phyloP scores from a whole-genome alignment of 495 filamentous ascomycete genomes.

The Aspergillus haitiensis region DNA sequence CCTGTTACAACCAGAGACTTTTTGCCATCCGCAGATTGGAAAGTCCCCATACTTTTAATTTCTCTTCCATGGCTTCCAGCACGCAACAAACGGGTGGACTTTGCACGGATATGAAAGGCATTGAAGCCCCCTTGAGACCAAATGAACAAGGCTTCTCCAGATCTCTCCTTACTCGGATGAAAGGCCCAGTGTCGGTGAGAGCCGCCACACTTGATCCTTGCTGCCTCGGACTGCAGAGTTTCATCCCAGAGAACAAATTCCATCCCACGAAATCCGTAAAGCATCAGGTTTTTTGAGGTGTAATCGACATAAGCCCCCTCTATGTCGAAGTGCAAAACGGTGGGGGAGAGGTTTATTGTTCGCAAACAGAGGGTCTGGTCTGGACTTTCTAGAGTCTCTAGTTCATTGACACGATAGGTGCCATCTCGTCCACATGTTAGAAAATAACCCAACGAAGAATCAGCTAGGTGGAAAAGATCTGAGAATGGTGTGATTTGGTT shows the following conservation, averaged over 20 bases:
- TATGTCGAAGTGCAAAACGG: slow-evolving; percentile 66
- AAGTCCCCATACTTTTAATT: slow-evolving; percentile 72
- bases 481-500: slow-evolving; percentile 56
- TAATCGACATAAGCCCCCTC: slow-evolving; percentile 63
- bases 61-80: slow-evolving; percentile 82
- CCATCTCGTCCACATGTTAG: slow-evolving; percentile 76
- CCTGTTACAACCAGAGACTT: slow-evolving; percentile 67
- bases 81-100: slow-evolving; percentile 56
- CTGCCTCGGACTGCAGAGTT: slow-evolving; percentile 60
- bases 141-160: slow-evolving; percentile 42
- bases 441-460: slow-evolving; percentile 31
- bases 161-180: slow-evolving; percentile 32
- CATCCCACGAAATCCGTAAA: slow-evolving; percentile 79
- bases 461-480: slow-evolving; percentile 15
- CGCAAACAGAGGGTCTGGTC: slow-evolving; percentile 28
- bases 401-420: slow-evolving; percentile 58
- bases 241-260: slow-evolving; percentile 81
- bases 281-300: slow-evolving; percentile 51
- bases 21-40: slow-evolving; percentile 17
- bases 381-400: slow-evolving; percentile 16
- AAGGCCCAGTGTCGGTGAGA: slow-evolving; percentile 71
- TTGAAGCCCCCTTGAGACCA: slow-evolving; percentile 52
- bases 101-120: slow-evolving; percentile 48
- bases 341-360: slow-evolving; percentile 54
- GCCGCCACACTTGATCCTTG: slow-evolving; percentile 76